phyloP scores from a whole-genome alignment of 768 basidiomycete species.

The Phylloporus rhodoxanthus region DNA sequence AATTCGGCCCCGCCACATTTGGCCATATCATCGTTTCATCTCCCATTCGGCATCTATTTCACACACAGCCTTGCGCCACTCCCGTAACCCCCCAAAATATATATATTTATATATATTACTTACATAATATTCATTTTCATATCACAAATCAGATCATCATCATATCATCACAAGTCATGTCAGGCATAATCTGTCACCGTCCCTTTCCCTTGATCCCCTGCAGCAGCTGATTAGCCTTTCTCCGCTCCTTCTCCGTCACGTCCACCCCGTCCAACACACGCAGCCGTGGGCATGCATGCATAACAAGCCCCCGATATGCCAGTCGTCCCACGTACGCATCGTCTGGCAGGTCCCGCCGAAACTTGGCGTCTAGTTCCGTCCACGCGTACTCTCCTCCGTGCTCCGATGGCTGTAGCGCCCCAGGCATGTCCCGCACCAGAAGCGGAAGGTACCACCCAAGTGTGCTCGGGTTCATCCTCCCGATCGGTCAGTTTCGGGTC shows the following conservation, averaged over 20 bases:
- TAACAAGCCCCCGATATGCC: slow-evolving; percentile 84
- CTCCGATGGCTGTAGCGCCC: slow-evolving; percentile 58
- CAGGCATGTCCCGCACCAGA: slow-evolving; percentile 62
- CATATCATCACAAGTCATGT: too few relatives aligned
- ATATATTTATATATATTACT: too few relatives aligned
- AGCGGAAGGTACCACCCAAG: slow-evolving; percentile 94
- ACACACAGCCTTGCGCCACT: background rate
- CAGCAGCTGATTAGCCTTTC: slow-evolving; percentile 71
- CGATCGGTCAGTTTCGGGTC: slow-evolving; percentile 25
- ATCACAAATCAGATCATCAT: slow-evolving; percentile 14
- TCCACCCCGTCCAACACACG: slow-evolving; percentile 81
- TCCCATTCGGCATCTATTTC: background rate
- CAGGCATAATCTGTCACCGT: slow-evolving; percentile 32
- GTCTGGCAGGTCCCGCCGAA: slow-evolving; percentile 87
- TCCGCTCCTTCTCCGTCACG: slow-evolving; percentile 77
- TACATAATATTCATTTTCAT: background rate
- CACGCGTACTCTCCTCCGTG: slow-evolving; percentile 24
- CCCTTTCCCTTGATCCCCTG: slow-evolving; percentile 45
- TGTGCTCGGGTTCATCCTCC: slow-evolving; percentile 93
- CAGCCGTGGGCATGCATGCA: slow-evolving; percentile 65
- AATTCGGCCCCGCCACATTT: slow-evolving; percentile 13
- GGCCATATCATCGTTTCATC: background rate
- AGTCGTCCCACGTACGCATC: slow-evolving; percentile 80
- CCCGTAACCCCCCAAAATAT: slow-evolving; percentile 19
- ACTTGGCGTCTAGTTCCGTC: slow-evolving; percentile 66